These are phyloP conservation scores for Microbotryum violaceum DNA, from an alignment of 1,284 basidiomycete genomes.

Conservation along the genomic window DNA sequence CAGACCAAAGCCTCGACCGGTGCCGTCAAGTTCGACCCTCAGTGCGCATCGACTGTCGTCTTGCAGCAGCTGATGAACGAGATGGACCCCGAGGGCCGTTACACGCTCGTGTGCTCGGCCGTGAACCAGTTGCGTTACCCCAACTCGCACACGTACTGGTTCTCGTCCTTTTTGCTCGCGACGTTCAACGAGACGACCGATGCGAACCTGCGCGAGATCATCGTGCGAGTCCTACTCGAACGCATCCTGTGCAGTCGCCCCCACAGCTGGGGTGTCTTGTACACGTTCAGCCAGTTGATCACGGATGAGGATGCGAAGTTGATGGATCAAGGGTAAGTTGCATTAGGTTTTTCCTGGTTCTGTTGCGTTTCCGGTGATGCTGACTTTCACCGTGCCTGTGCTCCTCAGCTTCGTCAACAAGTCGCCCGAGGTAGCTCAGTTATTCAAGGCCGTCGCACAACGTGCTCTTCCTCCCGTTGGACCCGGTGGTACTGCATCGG, in stretches of 20 bases:
- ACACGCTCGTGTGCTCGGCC: conserved; percentile 77
- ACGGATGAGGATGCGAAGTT: conserved; percentile 54
- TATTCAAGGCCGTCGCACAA: background rate
- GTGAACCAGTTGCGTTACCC: conserved; percentile 76
- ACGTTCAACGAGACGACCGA: conserved; percentile 67
- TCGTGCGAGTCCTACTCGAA: conserved; percentile 81
- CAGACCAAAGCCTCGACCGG: conserved; percentile 73
- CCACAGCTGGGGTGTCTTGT: conserved; percentile 93
- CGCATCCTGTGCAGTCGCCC: conserved; percentile 88
- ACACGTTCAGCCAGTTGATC: conserved; percentile 86
- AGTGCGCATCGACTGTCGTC: conserved; percentile 71
- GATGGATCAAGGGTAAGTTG: background rate
- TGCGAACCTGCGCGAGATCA: conserved; percentile 76
- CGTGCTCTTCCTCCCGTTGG: too few relatives aligned
- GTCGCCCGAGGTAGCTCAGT: conserved; percentile 1
- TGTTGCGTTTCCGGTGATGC: background rate
- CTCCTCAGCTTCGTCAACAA: background rate
- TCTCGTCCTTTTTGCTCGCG: conserved; percentile 76
- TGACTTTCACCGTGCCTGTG: background rate
- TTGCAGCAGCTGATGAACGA: conserved; percentile 72
- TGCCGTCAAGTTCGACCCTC: conserved; percentile 65
- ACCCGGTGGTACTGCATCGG: too few relatives aligned
- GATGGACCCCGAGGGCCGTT: conserved; percentile 85
- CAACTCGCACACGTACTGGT: conserved; percentile 68
- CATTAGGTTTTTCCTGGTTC: background rate